Percentiles rank a stretch among this genome's conserved stretches.
Conservation (phyloP, 2,329 filamentous ascomycete genomes). For the Knufia fluminis region DNA sequence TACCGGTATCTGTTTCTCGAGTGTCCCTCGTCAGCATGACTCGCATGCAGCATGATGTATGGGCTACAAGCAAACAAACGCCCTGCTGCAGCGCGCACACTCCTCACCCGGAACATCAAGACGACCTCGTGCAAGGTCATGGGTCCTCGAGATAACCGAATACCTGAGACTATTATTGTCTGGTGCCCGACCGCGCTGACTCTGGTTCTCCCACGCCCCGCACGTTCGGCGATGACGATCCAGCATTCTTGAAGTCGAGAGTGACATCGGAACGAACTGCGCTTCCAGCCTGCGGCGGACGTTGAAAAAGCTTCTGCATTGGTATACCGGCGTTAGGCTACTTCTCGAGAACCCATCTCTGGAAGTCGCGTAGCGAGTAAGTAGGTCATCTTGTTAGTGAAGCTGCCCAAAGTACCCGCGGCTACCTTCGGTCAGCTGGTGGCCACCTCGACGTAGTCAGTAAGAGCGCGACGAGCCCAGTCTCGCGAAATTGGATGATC, state of each 20-base stretch:
- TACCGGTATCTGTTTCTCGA: neutral
- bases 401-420: neutral
- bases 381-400: neutral
- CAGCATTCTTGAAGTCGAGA: no score
- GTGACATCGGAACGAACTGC: no score
- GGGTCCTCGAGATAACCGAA: no score
- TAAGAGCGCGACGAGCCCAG: no score
- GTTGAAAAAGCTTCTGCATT: neutral
- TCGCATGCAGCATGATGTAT: neutral
- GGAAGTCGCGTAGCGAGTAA: neutral
- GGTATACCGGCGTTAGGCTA: neutral
- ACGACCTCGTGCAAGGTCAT: no score
- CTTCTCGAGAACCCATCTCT: neutral
- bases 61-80: neutral
- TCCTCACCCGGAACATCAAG: no score
- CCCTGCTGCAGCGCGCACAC: neutral
- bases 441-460: neutral
- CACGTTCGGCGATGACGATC: no score
- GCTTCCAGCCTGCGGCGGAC: neutral
- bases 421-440: neutral
- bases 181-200: no score
- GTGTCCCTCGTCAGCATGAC: neutral
- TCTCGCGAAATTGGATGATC: no score
- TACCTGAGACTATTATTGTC: no score
- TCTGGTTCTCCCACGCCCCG: no score